Conservation (phyloP, 257 asterid species). For the Solanum chiquidenum region DNA sequence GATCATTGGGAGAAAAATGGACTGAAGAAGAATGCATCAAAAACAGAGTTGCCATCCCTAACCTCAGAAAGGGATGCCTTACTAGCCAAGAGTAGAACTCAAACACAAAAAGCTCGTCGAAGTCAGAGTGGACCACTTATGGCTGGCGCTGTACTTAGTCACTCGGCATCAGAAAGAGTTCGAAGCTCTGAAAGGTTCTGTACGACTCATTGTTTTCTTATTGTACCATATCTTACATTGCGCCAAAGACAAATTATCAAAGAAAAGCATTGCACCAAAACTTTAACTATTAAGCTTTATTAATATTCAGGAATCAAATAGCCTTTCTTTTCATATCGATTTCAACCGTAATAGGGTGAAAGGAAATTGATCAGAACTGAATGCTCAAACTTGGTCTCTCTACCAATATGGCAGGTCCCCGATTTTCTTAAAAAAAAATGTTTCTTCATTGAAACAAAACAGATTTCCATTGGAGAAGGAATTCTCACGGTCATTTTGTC, state of each 20-base stretch:
- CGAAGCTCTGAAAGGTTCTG: slow-evolving; percentile 65
- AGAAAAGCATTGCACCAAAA: background rate
- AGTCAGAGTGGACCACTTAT: slow-evolving; percentile 89
- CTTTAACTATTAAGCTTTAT: background rate
- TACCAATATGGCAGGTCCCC: background rate
- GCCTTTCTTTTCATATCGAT: background rate
- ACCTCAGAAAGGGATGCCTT: slow-evolving; percentile 47
- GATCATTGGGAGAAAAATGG: slow-evolving; percentile 30
- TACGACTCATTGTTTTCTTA: slow-evolving; percentile 6
- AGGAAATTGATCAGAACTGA: background rate
- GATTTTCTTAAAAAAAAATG: background rate
- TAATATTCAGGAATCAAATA: background rate
- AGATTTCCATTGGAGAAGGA: background rate
- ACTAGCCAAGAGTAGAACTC: slow-evolving; percentile 39
- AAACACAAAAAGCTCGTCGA: slow-evolving; percentile 54
- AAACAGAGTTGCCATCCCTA: slow-evolving; percentile 33
- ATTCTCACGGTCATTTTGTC: background rate
- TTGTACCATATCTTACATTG: slow-evolving; percentile 9
- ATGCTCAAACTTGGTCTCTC: background rate
- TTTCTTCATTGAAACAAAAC: background rate
- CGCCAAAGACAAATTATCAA: background rate
- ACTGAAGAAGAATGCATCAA: slow-evolving; percentile 31
- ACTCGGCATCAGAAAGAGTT: slow-evolving; percentile 56
- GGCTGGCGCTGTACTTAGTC: slow-evolving; percentile 55
- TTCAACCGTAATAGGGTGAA: background rate